A percentile compares a stretch with the other conserved stretches of the same genome.
These are phyloP conservation scores for Dillenia suffruticosa DNA, from an alignment of 164 flowering plant genomes.

Conservation along the genomic window DNA sequence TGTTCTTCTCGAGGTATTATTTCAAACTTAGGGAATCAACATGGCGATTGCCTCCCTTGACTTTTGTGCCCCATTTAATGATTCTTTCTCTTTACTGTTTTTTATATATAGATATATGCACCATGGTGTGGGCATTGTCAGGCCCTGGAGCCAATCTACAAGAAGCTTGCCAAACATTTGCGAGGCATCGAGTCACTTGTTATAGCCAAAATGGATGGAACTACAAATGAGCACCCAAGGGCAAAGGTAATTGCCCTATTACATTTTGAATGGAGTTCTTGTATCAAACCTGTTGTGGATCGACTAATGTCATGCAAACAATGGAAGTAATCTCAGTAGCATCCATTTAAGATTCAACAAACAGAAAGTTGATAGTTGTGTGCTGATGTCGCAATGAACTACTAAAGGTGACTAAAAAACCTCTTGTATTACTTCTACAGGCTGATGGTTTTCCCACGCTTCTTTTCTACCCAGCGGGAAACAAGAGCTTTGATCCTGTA, in stretches of 20 bases:
- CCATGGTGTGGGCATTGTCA: conserved; percentile 99
- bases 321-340: too few relatives aligned
- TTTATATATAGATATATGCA: conserved; percentile 69
- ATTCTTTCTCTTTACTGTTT: not conserved
- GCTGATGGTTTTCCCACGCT: conserved; percentile 86
- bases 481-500: conserved; percentile 86
- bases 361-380: too few relatives aligned
- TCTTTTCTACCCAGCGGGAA: conserved; percentile 92
- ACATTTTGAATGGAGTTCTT: not conserved
- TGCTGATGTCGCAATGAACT: too few relatives aligned
- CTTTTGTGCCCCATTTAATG: not conserved
- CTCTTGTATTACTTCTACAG: conserved; percentile 35
- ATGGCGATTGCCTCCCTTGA: not conserved
- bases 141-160: conserved; percentile 83
- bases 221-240: conserved; percentile 90
- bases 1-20: conserved; percentile 91
- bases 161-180: conserved; percentile 88
- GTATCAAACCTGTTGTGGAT: not conserved
- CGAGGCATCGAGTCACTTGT: conserved; percentile 74
- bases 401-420: not conserved
- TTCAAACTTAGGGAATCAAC: not conserved
- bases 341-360: too few relatives aligned
- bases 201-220: conserved; percentile 96
- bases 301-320: too few relatives aligned
- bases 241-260: conserved; percentile 54